phyloP scores from a whole-genome alignment of 371 early-diverging fungal genomes.

The Mortierella sp. region DNA sequence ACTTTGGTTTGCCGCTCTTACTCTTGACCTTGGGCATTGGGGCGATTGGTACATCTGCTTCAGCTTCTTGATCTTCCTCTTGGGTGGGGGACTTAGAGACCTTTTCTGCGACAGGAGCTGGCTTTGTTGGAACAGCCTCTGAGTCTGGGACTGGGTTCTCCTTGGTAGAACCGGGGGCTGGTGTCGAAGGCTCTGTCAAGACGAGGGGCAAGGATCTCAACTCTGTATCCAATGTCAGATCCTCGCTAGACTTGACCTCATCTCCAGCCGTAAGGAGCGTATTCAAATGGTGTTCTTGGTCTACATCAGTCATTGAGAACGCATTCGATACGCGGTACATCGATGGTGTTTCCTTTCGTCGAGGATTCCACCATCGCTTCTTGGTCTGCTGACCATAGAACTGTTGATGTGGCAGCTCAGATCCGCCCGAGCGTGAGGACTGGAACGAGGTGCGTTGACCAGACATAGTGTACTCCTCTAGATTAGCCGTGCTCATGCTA shows the following conservation, averaged over 20 bases:
- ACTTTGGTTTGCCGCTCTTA: slow-evolving; percentile 40
- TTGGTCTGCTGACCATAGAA: slow-evolving; percentile 12
- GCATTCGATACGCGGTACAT: slow-evolving; percentile 37
- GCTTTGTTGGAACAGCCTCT: not conserved
- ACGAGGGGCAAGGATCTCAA: slow-evolving; percentile 29
- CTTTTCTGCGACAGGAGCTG: not conserved
- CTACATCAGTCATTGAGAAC: slow-evolving; percentile 36
- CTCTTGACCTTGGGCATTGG: slow-evolving; percentile 37
- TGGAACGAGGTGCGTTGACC: slow-evolving; percentile 40
- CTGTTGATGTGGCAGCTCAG: slow-evolving; percentile 25
- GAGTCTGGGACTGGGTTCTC: slow-evolving; percentile 17
- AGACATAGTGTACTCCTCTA: slow-evolving; percentile 24
- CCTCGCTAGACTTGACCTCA: slow-evolving; percentile 29
- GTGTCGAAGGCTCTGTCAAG: slow-evolving; percentile 19
- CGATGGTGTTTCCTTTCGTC: slow-evolving; percentile 33
- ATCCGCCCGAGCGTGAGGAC: slow-evolving; percentile 42
- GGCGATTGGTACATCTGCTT: slow-evolving; percentile 11
- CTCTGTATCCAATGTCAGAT: slow-evolving; percentile 18
- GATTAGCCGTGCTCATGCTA: slow-evolving; percentile 35
- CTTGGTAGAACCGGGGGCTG: slow-evolving; percentile 18
- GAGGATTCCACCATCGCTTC: slow-evolving; percentile 48
- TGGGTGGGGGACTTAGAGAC: not conserved
- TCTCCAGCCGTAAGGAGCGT: slow-evolving; percentile 16
- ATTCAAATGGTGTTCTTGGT: slow-evolving; percentile 32
- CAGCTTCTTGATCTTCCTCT: not conserved